Base-by-base conservation (phyloP, 1,139 yeast genomes). In the Saccharomyces hybrid region DNA sequence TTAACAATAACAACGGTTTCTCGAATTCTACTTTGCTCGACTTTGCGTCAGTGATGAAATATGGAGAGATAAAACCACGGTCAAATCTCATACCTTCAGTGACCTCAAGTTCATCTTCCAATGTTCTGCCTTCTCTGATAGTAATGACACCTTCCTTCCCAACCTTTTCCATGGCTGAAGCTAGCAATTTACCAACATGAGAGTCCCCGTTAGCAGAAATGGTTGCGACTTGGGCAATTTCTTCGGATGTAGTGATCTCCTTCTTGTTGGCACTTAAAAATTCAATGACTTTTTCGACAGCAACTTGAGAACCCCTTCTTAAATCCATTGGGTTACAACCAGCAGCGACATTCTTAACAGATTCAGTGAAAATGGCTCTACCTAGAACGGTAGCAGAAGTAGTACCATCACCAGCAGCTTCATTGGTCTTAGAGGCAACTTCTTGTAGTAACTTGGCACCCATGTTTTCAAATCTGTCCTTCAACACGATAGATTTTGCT, bases 301-400 rank as follows among this genome's bases (percentile, higher is more conserved):
- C 99, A 62, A 97, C 95, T 78, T 93, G 99, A 55, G 97, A 86
- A 66, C 99, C 99, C 75, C 97, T 86, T 82, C 99, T 88, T 73
- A 93, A 82, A 71, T 93, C 99, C 98, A 93, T 95, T 70, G 99
- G 99, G 80, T 93, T 93, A 78, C 99, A 93, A 59, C 99, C 99
- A 59, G 99, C 98, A 59, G 99, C 99, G 56, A 93, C 99, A 69
- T 93, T 93, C 80, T 93, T 93, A 61, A 93, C 98, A 28, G 96
- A 85, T 76, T 93, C 99, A 61, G 97, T 87, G 80, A 93, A 93
- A 67, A 93, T 93, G 57, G 97, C 89, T 76, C 97, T 87, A 67
- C 98, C 99, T 63, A 93, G 81, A 55, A 93, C 96, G 57, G 99
- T 93, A 66, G 99, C 99, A 52, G 97, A 87, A 51, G 99, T 93